Evolutionary conservation across 1,139 yeast genomes (phyloP), one percentile per base, ranked within the genome.

Genomic region (Sugiyamaella xylanicola): DNA sequence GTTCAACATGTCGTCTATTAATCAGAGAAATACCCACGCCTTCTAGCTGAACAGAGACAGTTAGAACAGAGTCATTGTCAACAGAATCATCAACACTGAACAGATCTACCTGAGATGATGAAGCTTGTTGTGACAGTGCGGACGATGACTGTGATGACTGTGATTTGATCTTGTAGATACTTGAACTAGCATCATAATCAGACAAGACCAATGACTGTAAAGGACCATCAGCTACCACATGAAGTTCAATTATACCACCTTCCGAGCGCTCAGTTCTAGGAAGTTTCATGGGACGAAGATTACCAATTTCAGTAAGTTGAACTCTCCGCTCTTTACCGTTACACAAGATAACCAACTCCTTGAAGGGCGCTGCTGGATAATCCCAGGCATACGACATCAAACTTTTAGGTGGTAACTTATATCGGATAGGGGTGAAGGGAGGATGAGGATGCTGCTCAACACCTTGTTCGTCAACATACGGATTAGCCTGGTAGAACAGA

Each of bases 381-480:
- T 95, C 99, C 90, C 97, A 95, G 0, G 99, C 91, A 70, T 93
- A 95, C 0, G 98, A 97, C 99, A 95, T 95, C 1, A 90, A 95
- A 74, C 97, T 89, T 68, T 83, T 85, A 0, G 96, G 84, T 0
- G 97, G 98, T 21, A 92, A 79, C 56, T 82, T 81, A 68, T 92
- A 93, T 65, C 80, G 84, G 21, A 90, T 78, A 73, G 65, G 76
- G 60, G 62, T 76, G 74, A 53, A 81, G 74, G 45, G 49, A 2
- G 70, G 68, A 47, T 59, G 71, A 21, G 50, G 53, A 3, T 58
- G 57, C 1, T 61, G 55, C 51, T 77, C 75, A 57, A 83, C 88
- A 7, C 93, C 95, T 62, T 85, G 83, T 48, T 82, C 88, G 65
- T 87, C 86, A 42, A 87, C 74, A 62, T 84, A 82, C 0, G 97